These are phyloP conservation scores for Naganishia liquefaciens DNA, from an alignment of 1,284 basidiomycete species.

Conservation along the genomic window DNA sequence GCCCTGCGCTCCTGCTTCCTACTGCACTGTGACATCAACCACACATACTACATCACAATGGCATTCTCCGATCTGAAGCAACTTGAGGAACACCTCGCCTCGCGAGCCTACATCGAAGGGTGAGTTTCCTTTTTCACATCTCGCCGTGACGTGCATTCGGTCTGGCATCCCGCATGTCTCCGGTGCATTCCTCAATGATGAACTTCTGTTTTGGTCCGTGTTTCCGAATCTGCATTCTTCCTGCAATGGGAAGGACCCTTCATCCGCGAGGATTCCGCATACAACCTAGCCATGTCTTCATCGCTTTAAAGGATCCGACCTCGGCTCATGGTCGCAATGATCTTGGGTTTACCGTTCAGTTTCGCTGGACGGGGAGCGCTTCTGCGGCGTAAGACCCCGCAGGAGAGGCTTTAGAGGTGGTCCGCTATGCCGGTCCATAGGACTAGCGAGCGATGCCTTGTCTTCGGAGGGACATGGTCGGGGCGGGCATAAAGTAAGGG, in stretches of 20 bases:
- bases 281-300: conserved; percentile 17
- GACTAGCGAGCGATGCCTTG: conserved; percentile 27
- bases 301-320: conserved; percentile 24
- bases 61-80: conserved; percentile 67
- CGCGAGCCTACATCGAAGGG: conserved; percentile 89
- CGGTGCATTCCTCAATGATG: conserved; percentile 61
- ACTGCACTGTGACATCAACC: conserved; percentile 33
- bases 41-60: conserved; percentile 58
- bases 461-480: conserved; percentile 25
- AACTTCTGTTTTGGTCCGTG: conserved; percentile 93
- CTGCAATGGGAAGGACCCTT: conserved; percentile 30
- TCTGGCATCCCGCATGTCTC: conserved; percentile 15
- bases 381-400: conserved; percentile 93
- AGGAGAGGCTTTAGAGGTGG: conserved; percentile 48
- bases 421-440: conserved; percentile 20
- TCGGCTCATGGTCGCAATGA: conserved; percentile 28
- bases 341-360: conserved; percentile 22
- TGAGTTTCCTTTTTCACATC: conserved; percentile 58
- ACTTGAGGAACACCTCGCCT: conserved; percentile 80
- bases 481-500: conserved; percentile 28
- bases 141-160: conserved; percentile 37
- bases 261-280: conserved; percentile 29
- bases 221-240: conserved; percentile 67
- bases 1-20: background rate
- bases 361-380: conserved; percentile 45